These are phyloP conservation scores for Fistulifera solaris DNA, from an alignment of 108 stramenopile species.

Conservation along the genomic window DNA sequence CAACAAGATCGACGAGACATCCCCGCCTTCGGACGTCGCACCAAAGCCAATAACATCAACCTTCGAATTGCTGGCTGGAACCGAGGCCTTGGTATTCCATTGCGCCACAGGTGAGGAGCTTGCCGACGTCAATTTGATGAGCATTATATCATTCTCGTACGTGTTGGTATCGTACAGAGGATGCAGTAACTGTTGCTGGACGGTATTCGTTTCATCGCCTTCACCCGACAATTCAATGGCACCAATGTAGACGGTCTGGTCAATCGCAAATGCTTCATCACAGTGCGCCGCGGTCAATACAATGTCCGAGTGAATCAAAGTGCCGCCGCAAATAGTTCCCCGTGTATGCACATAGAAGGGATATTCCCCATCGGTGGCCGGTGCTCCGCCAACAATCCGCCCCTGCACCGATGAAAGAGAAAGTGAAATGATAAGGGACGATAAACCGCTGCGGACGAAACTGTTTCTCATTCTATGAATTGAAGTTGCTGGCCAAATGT, in stretches of 20 bases:
- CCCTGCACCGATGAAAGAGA: too few species aligned
- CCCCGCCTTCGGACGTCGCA: conserved; percentile 11
- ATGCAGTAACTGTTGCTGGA: conserved; percentile 7
- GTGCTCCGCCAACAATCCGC: too few species aligned
- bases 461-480: too few species aligned
- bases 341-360: neutral
- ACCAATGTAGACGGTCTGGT: conserved; percentile 2
- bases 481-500: too few species aligned
- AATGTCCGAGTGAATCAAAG: conserved; percentile 32
- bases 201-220: neutral
- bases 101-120: neutral
- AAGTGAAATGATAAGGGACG: too few species aligned
- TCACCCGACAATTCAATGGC: neutral
- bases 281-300: conserved; percentile 44
- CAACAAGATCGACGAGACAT: conserved; percentile 9
- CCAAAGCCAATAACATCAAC: conserved; percentile 13
- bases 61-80: conserved; percentile 5
- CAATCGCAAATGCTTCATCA: conserved; percentile 1
- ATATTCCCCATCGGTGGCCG: too few species aligned
- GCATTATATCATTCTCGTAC: conserved; percentile 27
- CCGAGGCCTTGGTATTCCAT: conserved; percentile 14
- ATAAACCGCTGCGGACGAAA: too few species aligned
- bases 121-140: conserved; percentile 14
- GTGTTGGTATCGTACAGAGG: conserved; percentile 19
- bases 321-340: conserved; percentile 21